phyloP scores from a whole-genome alignment of 495 filamentous ascomycete species.

The Eremomyces bilateralis region DNA sequence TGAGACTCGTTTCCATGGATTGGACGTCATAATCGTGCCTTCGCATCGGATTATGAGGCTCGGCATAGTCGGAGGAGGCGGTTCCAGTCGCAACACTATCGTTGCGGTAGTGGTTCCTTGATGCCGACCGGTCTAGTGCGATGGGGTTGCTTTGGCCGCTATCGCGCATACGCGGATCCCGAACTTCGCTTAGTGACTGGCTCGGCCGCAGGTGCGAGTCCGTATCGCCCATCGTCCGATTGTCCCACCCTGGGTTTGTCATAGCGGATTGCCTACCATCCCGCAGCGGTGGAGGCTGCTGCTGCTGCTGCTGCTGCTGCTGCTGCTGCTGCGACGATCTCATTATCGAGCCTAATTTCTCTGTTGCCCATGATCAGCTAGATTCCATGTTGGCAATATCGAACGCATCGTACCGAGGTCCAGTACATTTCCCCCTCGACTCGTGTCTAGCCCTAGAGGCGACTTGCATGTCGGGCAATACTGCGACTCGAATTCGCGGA shows the following conservation, averaged over 20 bases:
- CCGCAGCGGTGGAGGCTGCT: conserved; percentile 38
- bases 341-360: conserved; percentile 90
- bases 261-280: conserved; percentile 25
- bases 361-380: too few relatives aligned
- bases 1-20: conserved; percentile 77
- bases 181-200: conserved; percentile 18
- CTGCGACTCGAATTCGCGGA: conserved; percentile 85
- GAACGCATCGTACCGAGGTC: conserved; percentile 50
- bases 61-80: conserved; percentile 50
- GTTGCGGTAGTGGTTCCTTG: conserved; percentile 41
- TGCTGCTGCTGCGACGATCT: conserved; percentile 23
- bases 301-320: conserved; percentile 2
- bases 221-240: conserved; percentile 6
- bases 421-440: conserved; percentile 80
- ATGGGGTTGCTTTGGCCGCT: conserved; percentile 14
- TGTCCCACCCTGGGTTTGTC: conserved; percentile 2
- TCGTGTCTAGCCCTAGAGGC: conserved; percentile 81
- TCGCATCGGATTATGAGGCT: conserved; percentile 29
- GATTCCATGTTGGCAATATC: too few relatives aligned
- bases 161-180: conserved; percentile 8
- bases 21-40: conserved; percentile 92
- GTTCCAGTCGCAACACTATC: conserved; percentile 54
- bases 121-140: conserved; percentile 33
- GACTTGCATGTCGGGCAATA: conserved; percentile 91
- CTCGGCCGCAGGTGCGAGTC: conserved; percentile 19